Evolutionary conservation across 805 yeast genomes (phyloP).

Genomic region (Ogataea pignaliae): DNA sequence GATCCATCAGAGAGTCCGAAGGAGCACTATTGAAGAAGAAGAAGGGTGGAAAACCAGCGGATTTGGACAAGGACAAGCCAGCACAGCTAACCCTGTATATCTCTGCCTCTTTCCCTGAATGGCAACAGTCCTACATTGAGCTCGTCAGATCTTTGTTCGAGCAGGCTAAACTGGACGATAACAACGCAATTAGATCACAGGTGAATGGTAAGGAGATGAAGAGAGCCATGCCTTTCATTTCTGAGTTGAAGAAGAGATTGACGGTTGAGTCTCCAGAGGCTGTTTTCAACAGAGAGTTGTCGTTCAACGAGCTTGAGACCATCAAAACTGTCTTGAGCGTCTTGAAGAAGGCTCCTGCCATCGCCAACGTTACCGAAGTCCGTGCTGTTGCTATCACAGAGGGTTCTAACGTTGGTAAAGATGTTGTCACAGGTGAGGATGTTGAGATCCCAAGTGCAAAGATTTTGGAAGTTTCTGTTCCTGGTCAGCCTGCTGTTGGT

Average conservation of each 20-base stretch:
- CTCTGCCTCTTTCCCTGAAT: conserved; percentile 72
- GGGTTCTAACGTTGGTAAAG: conserved; percentile 60
- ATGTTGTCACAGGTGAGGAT: conserved; percentile 63
- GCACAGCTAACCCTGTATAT: conserved; percentile 68
- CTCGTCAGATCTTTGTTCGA: conserved; percentile 76
- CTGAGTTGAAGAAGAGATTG: conserved; percentile 78
- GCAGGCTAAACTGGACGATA: conserved; percentile 58
- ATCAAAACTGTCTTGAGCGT: conserved; percentile 52
- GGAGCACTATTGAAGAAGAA: conserved; percentile 79
- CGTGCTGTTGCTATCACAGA: conserved; percentile 59
- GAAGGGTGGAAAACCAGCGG: conserved; percentile 77
- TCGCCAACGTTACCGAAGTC: conserved; percentile 49
- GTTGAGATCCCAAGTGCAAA: conserved; percentile 64
- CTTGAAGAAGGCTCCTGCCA: conserved; percentile 62
- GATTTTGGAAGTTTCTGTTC: conserved; percentile 77
- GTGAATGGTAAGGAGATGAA: conserved; percentile 84
- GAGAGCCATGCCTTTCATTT: conserved; percentile 97
- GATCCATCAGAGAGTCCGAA: conserved; percentile 91
- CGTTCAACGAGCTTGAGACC: conserved; percentile 71
- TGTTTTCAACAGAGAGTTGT: conserved; percentile 86
- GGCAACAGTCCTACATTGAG: conserved; percentile 58
- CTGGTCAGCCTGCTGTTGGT: conserved; percentile 88
- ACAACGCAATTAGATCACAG: conserved; percentile 55
- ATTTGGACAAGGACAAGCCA: conserved; percentile 71
- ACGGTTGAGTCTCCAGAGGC: conserved; percentile 61